A percentile compares a stretch with the other conserved stretches of the same genome.
Conservation (phyloP, 1,284 basidiomycete genomes). For the Heterobasidion occidentale region DNA sequence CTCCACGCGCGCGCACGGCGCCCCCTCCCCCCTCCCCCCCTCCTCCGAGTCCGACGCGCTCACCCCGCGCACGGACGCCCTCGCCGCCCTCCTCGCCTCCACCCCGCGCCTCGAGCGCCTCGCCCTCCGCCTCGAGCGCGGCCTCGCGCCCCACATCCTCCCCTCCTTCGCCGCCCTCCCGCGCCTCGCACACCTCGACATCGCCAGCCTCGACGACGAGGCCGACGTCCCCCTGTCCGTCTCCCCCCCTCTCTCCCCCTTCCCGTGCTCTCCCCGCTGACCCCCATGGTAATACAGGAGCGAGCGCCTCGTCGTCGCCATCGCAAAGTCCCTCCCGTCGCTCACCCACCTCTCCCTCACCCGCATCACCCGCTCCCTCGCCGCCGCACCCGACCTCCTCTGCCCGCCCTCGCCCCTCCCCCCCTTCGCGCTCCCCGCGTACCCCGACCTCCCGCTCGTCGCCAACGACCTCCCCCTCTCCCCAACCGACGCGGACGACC, state of each 20-base stretch:
- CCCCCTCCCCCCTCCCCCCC: constrained; percentile 12
- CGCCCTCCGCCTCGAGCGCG: constrained; percentile 42
- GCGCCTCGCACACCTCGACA: constrained; percentile 39
- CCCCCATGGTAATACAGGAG: constrained; percentile 35
- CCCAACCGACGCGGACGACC: not conserved
- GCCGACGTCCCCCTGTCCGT: constrained; percentile 44
- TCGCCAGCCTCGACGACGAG: constrained; percentile 48
- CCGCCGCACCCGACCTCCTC: constrained; percentile 39
- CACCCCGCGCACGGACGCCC: constrained; percentile 30
- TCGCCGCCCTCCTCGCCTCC: constrained; percentile 41
- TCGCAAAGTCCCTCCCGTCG: constrained; percentile 51
- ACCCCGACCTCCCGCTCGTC: constrained; percentile 52
- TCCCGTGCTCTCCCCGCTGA: not conserved
- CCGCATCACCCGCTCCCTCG: constrained; percentile 53
- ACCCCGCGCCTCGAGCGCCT: constrained; percentile 43
- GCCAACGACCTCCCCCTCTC: constrained; percentile 32
- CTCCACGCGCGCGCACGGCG: constrained; percentile 26
- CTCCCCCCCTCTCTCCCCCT: constrained; percentile 8
- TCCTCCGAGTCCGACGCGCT: constrained; percentile 3
- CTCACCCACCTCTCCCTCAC: constrained; percentile 51
- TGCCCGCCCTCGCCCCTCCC: constrained; percentile 21
- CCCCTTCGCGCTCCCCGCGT: constrained; percentile 23
- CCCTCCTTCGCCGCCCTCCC: constrained; percentile 43
- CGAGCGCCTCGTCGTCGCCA: constrained; percentile 61
- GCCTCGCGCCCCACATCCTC: constrained; percentile 42